These are phyloP conservation scores for Calcarisporium arbuscula DNA, from an alignment of 2,329 filamentous ascomycete genomes.

Conservation along the genomic window DNA sequence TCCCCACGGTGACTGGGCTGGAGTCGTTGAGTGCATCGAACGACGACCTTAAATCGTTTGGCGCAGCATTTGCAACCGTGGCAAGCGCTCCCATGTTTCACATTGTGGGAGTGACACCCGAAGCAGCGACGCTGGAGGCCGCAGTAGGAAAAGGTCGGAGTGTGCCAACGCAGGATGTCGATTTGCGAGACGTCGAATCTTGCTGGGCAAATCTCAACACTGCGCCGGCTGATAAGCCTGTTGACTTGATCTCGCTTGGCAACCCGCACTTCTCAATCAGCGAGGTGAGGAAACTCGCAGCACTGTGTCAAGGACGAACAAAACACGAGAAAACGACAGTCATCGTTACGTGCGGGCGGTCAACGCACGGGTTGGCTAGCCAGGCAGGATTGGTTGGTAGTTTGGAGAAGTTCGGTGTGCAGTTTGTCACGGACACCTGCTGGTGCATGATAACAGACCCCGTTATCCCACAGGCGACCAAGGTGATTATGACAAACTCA, in stretches of 20 bases:
- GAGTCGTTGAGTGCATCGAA: slow-evolving; percentile 15
- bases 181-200: background rate
- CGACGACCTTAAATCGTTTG: slow-evolving; percentile 34
- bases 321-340: slow-evolving; percentile 14
- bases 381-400: slow-evolving; percentile 21
- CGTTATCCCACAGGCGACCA: slow-evolving; percentile 19
- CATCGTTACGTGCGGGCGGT: slow-evolving; percentile 12
- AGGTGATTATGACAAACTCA: slow-evolving; percentile 37
- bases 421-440: slow-evolving; percentile 37
- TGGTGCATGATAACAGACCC: slow-evolving; percentile 41
- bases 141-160: background rate
- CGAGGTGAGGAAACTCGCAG: slow-evolving; percentile 27
- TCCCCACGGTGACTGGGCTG: slow-evolving; percentile 30
- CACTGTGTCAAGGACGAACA: slow-evolving; percentile 18
- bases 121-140: slow-evolving; percentile 17
- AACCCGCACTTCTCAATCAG: slow-evolving; percentile 37
- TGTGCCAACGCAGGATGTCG: background rate
- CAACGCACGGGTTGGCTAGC: slow-evolving; percentile 5
- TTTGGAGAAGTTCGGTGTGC: slow-evolving; percentile 29
- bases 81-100: slow-evolving; percentile 39
- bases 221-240: slow-evolving; percentile 6
- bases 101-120: slow-evolving; percentile 31
- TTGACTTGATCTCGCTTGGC: slow-evolving; percentile 35
- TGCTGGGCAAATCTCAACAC: slow-evolving; percentile 12
- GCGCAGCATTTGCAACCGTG: slow-evolving; percentile 36